These are phyloP conservation scores for Colletotrichum euphorbiae DNA, from an alignment of 2,329 filamentous ascomycete genomes.

Conservation along the genomic window DNA sequence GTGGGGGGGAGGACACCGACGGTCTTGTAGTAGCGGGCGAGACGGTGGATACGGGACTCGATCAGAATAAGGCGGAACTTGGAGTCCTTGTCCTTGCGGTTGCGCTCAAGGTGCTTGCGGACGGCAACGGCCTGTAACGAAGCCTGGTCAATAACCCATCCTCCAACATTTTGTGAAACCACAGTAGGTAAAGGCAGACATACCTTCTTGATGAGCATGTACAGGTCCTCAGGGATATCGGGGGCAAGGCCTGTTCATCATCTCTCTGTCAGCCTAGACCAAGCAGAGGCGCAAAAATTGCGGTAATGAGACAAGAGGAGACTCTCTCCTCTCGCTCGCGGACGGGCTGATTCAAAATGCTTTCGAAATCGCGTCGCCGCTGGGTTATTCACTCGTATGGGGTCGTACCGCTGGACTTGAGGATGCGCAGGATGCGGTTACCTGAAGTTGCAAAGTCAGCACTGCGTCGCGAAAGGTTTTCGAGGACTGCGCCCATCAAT, in stretches of 20 bases:
- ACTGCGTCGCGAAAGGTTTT: background rate
- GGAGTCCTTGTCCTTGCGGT: conserved; percentile 99
- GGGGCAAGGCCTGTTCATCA: conserved; percentile 90
- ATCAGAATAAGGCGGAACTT: conserved; percentile 99
- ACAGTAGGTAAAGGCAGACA: background rate
- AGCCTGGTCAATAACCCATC: conserved; percentile 9
- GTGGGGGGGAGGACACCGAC: conserved; percentile 86
- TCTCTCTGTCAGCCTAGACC: conserved; percentile 96
- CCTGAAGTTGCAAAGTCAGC: conserved; percentile 67
- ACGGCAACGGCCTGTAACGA: conserved; percentile 86
- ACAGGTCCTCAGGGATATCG: conserved; percentile 98
- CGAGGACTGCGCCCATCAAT: background rate
- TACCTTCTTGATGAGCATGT: conserved; percentile 99
- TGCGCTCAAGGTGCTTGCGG: conserved; percentile 99
- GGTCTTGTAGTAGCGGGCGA: conserved; percentile 99
- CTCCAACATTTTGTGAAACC: background rate
- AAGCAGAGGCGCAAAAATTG: conserved; percentile 79
- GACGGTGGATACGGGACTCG: conserved; percentile 99
- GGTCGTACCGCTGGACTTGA: conserved; percentile 95
- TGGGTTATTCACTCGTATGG: conserved; percentile 47
- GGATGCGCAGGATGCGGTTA: conserved; percentile 99
- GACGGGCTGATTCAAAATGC: conserved; percentile 10
- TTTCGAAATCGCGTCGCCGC: conserved; percentile 29
- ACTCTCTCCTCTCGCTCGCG: conserved; percentile 25
- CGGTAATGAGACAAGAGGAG: conserved; percentile 31